Percentiles rank a stretch among this genome's conserved stretches.
Conservation (phyloP, 1,284 basidiomycete genomes). For the Heterobasidion occidentale region DNA sequence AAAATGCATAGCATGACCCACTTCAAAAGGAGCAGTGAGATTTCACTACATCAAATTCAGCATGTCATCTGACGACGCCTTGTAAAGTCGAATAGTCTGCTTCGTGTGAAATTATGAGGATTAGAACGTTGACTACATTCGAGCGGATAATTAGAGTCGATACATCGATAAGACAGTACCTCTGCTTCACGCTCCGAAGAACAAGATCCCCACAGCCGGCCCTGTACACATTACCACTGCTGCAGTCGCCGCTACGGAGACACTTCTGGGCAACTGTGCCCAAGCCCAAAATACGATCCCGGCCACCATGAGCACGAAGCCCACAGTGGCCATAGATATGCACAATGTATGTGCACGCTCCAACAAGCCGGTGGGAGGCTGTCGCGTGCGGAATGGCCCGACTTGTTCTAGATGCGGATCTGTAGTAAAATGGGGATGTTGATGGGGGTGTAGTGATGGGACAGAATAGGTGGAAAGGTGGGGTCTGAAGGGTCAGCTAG, state of each 20-base stretch:
- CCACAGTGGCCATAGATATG: constrained; percentile 37
- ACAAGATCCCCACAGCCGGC: not conserved
- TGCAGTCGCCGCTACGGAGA: constrained; percentile 33
- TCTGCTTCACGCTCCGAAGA: too few relatives aligned
- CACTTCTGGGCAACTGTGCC: constrained; percentile 33
- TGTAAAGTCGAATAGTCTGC: too few relatives aligned
- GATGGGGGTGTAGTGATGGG: not conserved
- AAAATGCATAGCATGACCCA: too few relatives aligned
- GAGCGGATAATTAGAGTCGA: too few relatives aligned
- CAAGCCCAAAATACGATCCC: constrained; percentile 47
- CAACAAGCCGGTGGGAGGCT: constrained; percentile 36
- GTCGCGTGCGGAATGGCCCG: constrained; percentile 22
- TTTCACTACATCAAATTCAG: too few relatives aligned
- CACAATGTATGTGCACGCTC: constrained; percentile 41
- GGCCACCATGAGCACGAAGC: constrained; percentile 40
- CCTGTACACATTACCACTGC: constrained; percentile 27
- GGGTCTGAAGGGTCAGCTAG: too few relatives aligned
- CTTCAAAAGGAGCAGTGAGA: too few relatives aligned
- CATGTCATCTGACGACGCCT: too few relatives aligned
- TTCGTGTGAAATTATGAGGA: too few relatives aligned
- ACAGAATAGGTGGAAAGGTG: not conserved
- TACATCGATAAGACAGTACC: too few relatives aligned
- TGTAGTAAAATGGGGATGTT: constrained; percentile 18
- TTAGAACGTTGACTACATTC: too few relatives aligned
- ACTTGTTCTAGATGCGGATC: constrained; percentile 33